A percentile compares a stretch with the other conserved stretches of the same genome.
phyloP scores from a whole-genome alignment of 2,329 filamentous ascomycete species.

The Zymoseptoria brevis region DNA sequence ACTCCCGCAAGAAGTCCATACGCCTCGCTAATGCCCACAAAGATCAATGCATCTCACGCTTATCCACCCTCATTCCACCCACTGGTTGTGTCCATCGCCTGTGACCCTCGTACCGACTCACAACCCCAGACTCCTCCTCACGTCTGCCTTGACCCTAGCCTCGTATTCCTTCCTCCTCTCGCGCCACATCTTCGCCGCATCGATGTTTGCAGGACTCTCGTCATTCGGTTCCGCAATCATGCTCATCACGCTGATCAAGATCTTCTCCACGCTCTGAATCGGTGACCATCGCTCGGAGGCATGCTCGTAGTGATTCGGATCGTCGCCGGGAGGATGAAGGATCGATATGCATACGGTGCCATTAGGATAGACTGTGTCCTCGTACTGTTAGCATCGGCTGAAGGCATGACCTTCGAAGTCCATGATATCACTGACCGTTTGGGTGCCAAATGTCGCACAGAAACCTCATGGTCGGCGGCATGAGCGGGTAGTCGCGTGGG shows the following conservation, averaged over 20 bases:
- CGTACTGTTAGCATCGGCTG: neutral
- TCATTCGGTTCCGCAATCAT: conserved; percentile 98
- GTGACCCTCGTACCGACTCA: conserved; percentile 32
- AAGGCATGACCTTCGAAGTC: neutral
- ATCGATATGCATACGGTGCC: conserved; percentile 98
- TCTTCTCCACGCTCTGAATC: conserved; percentile 96
- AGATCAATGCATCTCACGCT: neutral
- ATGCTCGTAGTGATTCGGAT: conserved; percentile 97
- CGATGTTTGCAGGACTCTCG: conserved; percentile 91
- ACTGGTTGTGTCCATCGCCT: neutral
- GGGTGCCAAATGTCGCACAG: conserved; percentile 92
- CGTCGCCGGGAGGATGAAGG: conserved; percentile 89
- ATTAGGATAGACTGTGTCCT: conserved; percentile 67
- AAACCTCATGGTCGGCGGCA: conserved; percentile 94
- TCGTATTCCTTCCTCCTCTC: conserved; percentile 80
- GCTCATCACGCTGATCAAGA: conserved; percentile 92
- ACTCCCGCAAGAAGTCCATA: neutral
- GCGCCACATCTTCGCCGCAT: conserved; percentile 94
- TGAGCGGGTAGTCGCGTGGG: conserved; percentile 91
- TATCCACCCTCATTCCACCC: neutral
- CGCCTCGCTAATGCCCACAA: conserved; percentile 1
- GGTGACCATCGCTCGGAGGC: conserved; percentile 93
- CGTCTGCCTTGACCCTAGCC: conserved; percentile 71
- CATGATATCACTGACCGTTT: conserved; percentile 57
- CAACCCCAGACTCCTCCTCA: conserved; percentile 69